These are phyloP conservation scores for Neocucurbitaria cava DNA, from an alignment of 2,329 filamentous ascomycete species.

Conservation along the genomic window DNA sequence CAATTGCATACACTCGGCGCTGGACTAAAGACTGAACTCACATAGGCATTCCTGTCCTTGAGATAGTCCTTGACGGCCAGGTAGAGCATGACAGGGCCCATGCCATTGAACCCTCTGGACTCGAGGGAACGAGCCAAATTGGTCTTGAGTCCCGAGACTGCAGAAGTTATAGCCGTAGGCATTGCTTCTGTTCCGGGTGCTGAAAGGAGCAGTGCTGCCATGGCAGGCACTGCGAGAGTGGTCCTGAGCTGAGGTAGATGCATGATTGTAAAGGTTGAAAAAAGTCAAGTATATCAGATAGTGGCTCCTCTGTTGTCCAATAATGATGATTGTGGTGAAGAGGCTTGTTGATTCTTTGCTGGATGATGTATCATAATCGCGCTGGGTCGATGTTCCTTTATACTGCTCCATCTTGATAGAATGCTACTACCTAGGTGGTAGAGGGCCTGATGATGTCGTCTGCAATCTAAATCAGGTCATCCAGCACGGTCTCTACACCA, in stretches of 20 bases:
- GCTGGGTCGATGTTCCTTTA: background rate
- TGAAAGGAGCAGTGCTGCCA: background rate
- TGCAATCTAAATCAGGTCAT: background rate
- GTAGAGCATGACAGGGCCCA: background rate
- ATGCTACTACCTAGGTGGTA: no score
- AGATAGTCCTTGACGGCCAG: background rate
- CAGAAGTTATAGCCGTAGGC: background rate
- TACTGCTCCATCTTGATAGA: background rate
- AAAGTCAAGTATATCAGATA: background rate
- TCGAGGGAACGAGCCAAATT: background rate
- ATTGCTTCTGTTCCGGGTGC: constrained; percentile 3
- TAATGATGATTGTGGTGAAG: background rate
- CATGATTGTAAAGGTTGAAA: background rate
- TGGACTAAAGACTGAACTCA: background rate
- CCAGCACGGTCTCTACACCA: background rate
- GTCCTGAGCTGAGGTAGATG: background rate
- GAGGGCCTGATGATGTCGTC: background rate
- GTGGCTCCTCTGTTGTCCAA: background rate
- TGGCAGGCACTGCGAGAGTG: background rate
- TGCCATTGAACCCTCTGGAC: background rate
- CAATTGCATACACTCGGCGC: background rate
- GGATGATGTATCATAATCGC: background rate
- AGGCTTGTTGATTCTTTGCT: background rate
- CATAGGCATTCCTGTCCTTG: background rate
- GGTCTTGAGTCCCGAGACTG: background rate